Evolutionary conservation across 129 eudicot genomes (phyloP).

Genomic region (Flaveria linearis): DNA sequence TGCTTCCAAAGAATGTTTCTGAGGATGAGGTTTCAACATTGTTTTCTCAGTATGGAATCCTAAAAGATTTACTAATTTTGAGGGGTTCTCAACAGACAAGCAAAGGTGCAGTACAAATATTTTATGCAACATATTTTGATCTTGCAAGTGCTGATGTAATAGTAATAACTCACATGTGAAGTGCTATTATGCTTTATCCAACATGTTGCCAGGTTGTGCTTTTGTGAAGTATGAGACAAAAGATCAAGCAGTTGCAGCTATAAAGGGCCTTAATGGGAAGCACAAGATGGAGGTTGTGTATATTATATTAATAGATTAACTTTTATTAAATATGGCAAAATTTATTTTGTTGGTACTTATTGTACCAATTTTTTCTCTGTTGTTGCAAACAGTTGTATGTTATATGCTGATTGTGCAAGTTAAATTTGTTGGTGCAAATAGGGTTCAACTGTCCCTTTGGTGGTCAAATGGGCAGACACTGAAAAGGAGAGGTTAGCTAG

Average conservation of each 20-base stretch:
- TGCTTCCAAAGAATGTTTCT: constrained; percentile 95
- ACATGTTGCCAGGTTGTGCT: constrained; percentile 75
- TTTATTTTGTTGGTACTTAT: neutral
- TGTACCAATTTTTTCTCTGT: neutral
- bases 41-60: constrained; percentile 79
- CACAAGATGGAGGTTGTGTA: constrained; percentile 94
- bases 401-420: constrained; percentile 6
- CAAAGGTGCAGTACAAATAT: constrained; percentile 53
- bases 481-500: constrained; percentile 96
- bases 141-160: neutral
- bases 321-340: constrained; percentile 4
- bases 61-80: constrained; percentile 83
- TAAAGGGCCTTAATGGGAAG: constrained; percentile 87
- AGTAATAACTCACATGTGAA: constrained; percentile 9
- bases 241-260: constrained; percentile 96
- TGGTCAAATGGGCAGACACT: constrained; percentile 99
- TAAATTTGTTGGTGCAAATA: constrained; percentile 21
- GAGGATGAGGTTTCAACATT: constrained; percentile 79
- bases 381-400: constrained; percentile 16
- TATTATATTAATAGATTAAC: constrained; percentile 12
- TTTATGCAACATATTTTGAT: neutral
- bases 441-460: constrained; percentile 94
- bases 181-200: constrained; percentile 28
- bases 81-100: constrained; percentile 97
- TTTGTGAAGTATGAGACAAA: constrained; percentile 92